A percentile compares a stretch with the other conserved stretches of the same genome.
phyloP scores from a whole-genome alignment of 1,284 basidiomycete species.

The Trichosporon coremiiforme region DNA sequence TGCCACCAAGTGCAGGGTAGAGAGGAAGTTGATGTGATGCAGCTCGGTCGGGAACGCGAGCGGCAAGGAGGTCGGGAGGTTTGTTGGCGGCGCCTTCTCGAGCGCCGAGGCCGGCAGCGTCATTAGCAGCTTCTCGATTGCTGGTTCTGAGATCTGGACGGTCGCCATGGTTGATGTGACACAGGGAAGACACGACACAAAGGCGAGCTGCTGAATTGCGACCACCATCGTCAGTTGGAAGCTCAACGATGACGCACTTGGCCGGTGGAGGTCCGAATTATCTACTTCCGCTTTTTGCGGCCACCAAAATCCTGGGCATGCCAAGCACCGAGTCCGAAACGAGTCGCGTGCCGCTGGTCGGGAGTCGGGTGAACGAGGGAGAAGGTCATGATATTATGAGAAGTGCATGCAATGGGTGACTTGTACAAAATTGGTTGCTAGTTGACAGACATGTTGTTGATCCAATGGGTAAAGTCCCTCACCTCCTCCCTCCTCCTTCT shows the following conservation, averaged over 20 bases:
- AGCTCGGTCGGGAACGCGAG: conserved; percentile 42
- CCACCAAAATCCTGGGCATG: conserved; percentile 8
- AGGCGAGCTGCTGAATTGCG: conserved; percentile 9
- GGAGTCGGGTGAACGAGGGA: not conserved
- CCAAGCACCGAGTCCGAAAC: not conserved
- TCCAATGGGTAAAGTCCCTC: conserved; percentile 18
- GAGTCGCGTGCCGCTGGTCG: conserved; percentile 1
- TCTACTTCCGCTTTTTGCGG: conserved; percentile 15
- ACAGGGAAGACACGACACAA: not conserved
- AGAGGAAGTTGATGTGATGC: conserved; percentile 43
- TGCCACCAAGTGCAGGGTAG: conserved; percentile 37
- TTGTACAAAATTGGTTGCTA: conserved; percentile 17
- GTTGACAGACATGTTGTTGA: conserved; percentile 10
- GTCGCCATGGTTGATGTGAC: conserved; percentile 20
- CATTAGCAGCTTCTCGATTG: conserved; percentile 26
- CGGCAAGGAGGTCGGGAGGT: conserved; percentile 42
- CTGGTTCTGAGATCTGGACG: conserved; percentile 26
- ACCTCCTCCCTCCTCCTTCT: conserved; percentile 8
- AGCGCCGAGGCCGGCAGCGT: conserved; percentile 26
- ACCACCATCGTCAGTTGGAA: conserved; percentile 4
- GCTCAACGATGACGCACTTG: conserved; percentile 15
- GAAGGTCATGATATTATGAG: conserved; percentile 15
- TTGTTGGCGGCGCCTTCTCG: conserved; percentile 29
- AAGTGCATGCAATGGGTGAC: conserved; percentile 19
- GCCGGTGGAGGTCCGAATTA: conserved; percentile 12